Percentiles rank a stretch among this genome's conserved stretches.
phyloP scores from a whole-genome alignment of 75 land plant species.

The Cunninghamia lanceolata region DNA sequence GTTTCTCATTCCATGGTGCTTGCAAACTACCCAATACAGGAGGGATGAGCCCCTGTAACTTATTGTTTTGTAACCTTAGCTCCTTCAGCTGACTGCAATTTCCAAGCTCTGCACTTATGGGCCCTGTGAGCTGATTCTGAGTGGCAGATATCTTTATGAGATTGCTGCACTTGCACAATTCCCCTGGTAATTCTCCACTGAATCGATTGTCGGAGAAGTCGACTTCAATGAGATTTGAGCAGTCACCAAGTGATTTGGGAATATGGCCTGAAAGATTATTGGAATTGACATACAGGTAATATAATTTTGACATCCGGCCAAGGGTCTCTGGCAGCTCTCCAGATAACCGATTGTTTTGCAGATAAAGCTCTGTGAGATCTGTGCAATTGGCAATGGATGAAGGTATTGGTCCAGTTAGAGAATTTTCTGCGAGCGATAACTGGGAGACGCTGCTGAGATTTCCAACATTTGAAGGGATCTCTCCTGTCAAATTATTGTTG shows the following conservation, averaged over 20 bases:
- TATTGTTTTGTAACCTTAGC: too few species aligned
- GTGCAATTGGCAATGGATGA: slow-evolving; percentile 36
- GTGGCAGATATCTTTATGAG: slow-evolving; percentile 29
- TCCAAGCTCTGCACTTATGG: too few species aligned
- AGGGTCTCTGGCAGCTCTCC: slow-evolving; percentile 40
- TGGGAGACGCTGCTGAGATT: slow-evolving; percentile 6
- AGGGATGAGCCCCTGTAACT: too few species aligned
- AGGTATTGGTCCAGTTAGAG: slow-evolving; percentile 46
- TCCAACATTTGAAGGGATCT: slow-evolving; percentile 20
- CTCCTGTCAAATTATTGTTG: slow-evolving; percentile 24
- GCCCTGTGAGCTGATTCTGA: too few species aligned
- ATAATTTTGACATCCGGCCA: slow-evolving; percentile 24
- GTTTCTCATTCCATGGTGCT: too few species aligned
- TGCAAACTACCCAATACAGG: too few species aligned
- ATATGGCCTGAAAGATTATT: slow-evolving; percentile 40
- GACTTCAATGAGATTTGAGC: slow-evolving; percentile 16
- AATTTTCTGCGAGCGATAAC: slow-evolving; percentile 19
- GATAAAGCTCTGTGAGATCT: slow-evolving; percentile 27
- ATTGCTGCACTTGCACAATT: slow-evolving; percentile 50
- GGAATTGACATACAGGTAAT: slow-evolving; percentile 20
- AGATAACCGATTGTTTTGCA: slow-evolving; percentile 32
- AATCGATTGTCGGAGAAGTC: slow-evolving; percentile 40
- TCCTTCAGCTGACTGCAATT: too few species aligned
- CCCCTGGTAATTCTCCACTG: slow-evolving; percentile 44
- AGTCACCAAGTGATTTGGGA: too few species aligned